These are phyloP conservation scores for Colletotrichum melonis DNA, from an alignment of 2,329 filamentous ascomycete genomes.

Conservation along the genomic window DNA sequence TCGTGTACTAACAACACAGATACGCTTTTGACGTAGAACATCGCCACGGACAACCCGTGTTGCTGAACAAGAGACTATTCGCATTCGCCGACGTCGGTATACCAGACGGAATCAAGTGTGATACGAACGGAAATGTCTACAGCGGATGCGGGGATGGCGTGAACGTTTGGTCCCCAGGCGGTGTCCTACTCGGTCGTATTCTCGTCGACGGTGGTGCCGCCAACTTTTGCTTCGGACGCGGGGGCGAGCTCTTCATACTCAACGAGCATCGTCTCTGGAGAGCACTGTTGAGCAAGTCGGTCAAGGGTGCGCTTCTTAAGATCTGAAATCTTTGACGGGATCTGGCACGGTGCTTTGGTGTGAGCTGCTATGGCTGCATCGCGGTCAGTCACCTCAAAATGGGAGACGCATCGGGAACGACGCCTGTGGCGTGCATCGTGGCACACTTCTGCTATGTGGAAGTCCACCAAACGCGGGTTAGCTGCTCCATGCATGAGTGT, in stretches of 20 bases:
- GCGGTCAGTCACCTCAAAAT: background rate
- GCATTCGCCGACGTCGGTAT: background rate
- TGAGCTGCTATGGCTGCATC: background rate
- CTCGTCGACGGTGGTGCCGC: conserved; percentile 44
- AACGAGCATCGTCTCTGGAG: conserved; percentile 58
- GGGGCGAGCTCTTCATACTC: conserved; percentile 56
- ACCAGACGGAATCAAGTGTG: background rate
- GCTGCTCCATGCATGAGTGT: background rate
- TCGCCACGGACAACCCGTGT: background rate
- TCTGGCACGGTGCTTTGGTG: background rate
- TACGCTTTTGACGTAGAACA: background rate
- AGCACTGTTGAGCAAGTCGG: conserved; percentile 44
- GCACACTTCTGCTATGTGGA: background rate
- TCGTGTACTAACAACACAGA: background rate
- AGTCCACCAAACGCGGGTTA: no score
- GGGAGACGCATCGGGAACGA: background rate
- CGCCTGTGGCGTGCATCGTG: background rate
- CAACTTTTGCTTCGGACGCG: conserved; percentile 59
- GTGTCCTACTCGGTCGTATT: background rate
- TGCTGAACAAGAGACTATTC: background rate
- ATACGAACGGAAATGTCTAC: background rate
- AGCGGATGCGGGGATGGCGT: background rate
- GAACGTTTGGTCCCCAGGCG: background rate
- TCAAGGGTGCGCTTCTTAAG: conserved; percentile 36
- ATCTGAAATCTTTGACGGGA: background rate